These are phyloP conservation scores for Pestalotiopsis sp. DNA, from an alignment of 2,329 filamentous ascomycete species.

Conservation along the genomic window DNA sequence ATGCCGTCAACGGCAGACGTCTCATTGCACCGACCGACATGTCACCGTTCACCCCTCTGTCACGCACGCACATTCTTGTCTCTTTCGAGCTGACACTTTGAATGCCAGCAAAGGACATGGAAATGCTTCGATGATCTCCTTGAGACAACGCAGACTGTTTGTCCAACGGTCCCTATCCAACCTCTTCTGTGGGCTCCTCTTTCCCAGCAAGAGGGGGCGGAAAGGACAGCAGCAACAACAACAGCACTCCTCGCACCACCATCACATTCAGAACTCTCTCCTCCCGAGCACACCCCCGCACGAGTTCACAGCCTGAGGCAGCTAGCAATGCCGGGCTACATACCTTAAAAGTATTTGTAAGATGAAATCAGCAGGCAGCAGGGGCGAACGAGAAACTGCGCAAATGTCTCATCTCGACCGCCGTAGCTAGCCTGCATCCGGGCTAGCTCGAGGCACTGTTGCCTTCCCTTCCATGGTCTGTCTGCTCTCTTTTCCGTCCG, in stretches of 20 bases:
- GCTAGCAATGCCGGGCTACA: constrained; percentile 2
- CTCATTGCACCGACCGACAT: neutral
- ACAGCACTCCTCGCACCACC: neutral
- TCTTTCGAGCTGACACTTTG: neutral
- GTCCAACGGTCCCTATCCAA: no score
- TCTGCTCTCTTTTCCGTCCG: neutral
- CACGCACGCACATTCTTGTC: neutral
- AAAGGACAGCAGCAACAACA: no score
- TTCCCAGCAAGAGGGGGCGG: no score
- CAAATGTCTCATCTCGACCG: constrained; percentile 14
- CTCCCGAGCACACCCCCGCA: neutral
- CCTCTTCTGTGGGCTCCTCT: no score
- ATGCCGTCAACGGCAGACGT: constrained; percentile 7
- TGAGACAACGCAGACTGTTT: neutral
- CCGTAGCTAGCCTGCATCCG: constrained; percentile 4
- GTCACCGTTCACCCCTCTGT: neutral
- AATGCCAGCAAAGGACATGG: neutral
- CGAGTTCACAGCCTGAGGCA: constrained; percentile 7
- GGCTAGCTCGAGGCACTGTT: constrained; percentile 1
- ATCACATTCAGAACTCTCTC: neutral
- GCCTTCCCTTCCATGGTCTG: neutral
- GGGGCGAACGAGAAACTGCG: constrained; percentile 9
- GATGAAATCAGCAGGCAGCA: constrained; percentile 11
- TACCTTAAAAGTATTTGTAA: constrained; percentile 2
- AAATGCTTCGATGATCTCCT: neutral